Percentiles rank a stretch among this genome's conserved stretches.
Evolutionary conservation across 2,329 filamentous ascomycete genomes (phyloP).

Genomic region (Rachicladosporium sp.): DNA sequence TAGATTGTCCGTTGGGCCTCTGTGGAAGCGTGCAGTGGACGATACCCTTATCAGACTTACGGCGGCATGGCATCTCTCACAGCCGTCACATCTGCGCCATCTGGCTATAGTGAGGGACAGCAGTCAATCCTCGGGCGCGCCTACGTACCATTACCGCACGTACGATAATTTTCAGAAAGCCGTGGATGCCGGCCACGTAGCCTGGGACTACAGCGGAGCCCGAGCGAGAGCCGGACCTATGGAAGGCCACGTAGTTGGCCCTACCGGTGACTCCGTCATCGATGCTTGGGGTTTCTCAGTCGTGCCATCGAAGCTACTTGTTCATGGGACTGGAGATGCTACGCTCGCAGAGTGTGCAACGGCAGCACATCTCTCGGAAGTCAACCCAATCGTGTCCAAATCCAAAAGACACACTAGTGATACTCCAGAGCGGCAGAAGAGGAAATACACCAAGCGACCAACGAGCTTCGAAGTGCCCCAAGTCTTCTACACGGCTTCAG

Average conservation of each 20-base stretch:
- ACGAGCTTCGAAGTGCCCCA: no score
- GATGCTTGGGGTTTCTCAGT: conserved; percentile 39
- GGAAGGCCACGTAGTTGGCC: no score
- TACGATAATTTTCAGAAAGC: conserved; percentile 40
- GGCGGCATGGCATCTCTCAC: conserved; percentile 45
- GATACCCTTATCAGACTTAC: conserved; percentile 39
- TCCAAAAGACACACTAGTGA: no score
- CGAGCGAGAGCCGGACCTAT: background rate
- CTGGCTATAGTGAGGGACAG: conserved; percentile 45
- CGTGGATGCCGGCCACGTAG: conserved; percentile 36
- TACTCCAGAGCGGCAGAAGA: no score
- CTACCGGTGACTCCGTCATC: conserved; percentile 14
- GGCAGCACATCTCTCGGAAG: background rate
- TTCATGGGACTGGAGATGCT: conserved; percentile 30
- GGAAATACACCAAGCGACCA: no score
- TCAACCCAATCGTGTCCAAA: background rate
- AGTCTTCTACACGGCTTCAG: no score
- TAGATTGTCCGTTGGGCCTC: conserved; percentile 30
- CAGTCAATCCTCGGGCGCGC: conserved; percentile 32
- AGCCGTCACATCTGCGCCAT: conserved; percentile 45
- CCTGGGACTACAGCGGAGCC: conserved; percentile 33
- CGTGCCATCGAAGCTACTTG: conserved; percentile 21
- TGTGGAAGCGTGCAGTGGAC: conserved; percentile 45
- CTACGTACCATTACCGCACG: conserved; percentile 44
- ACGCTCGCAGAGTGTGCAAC: conserved; percentile 28